These are phyloP conservation scores for Ceratocystis lukuohia DNA, from an alignment of 2,329 filamentous ascomycete genomes.

Conservation along the genomic window DNA sequence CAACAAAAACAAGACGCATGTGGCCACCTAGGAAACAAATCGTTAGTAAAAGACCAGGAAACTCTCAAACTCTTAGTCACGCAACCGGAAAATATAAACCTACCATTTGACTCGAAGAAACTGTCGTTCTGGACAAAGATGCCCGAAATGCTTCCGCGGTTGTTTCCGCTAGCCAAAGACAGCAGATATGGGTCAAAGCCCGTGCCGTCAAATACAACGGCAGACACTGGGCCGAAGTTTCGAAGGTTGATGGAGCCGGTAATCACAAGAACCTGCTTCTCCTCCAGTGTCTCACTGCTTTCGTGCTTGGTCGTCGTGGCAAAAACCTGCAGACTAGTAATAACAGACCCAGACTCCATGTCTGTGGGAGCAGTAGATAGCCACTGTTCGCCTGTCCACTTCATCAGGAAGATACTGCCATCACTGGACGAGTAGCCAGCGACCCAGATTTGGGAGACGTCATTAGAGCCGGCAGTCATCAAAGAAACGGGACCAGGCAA, in stretches of 20 bases:
- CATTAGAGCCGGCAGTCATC: slow-evolving; percentile 58
- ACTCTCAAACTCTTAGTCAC: background rate
- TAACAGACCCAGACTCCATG: slow-evolving; percentile 51
- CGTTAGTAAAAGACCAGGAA: slow-evolving; percentile 19
- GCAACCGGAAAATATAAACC: slow-evolving; percentile 26
- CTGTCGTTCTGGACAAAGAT: slow-evolving; percentile 73
- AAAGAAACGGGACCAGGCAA: slow-evolving; percentile 72
- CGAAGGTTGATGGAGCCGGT: slow-evolving; percentile 71
- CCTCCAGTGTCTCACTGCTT: slow-evolving; percentile 47
- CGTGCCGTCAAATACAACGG: slow-evolving; percentile 77
- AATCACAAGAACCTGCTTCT: slow-evolving; percentile 61
- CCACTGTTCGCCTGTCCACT: slow-evolving; percentile 63
- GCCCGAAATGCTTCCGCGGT: slow-evolving; percentile 59
- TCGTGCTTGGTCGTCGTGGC: slow-evolving; percentile 55
- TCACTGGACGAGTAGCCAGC: slow-evolving; percentile 53
- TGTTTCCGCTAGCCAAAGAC: slow-evolving; percentile 52
- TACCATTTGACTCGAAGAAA: slow-evolving; percentile 55
- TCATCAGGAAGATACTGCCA: slow-evolving; percentile 63
- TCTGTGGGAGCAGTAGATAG: slow-evolving; percentile 40
- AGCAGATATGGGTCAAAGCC: slow-evolving; percentile 66
- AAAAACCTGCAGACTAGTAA: slow-evolving; percentile 74
- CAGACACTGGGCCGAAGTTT: slow-evolving; percentile 66
- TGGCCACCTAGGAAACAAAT: slow-evolving; percentile 33
- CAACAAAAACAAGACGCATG: slow-evolving; percentile 61
- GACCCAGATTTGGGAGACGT: slow-evolving; percentile 67